Base-by-base conservation (phyloP, 176 grass and related monocot species). In the Tillandsia leiboldiana region DNA sequence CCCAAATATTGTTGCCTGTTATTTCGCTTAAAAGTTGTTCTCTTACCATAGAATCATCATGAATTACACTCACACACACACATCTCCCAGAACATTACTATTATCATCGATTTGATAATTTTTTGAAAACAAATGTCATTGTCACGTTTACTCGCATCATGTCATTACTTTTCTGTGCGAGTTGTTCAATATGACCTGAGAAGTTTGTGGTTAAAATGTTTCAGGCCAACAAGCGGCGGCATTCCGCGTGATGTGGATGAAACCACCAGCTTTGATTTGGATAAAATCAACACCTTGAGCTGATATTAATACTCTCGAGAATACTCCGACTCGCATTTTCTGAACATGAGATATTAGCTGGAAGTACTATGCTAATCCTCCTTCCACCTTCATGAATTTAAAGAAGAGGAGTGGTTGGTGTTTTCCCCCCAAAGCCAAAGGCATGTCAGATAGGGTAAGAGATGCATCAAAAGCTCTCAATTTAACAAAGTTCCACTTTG, bases 201-300 rank as follows among this genome's bases (percentile, higher is more conserved):
- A 66, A 48, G 70, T 70, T 4, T 71, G 12, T 80, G 11, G 5
- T 42, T 42, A 18, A 17, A 65, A 74, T 87, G 64, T 90, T 87
- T 79, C 82, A 99, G 89, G 84, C 89, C 94, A 66, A 69, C 87
- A 29, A 99, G 77, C 78, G 94, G 94, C 65, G 89, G 94, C 15
- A 73, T 85, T 48, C 87, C 89, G 24, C 59, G 53, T 65, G 89
- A 99, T 75, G 64, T 63, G 69, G 89, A 90, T 48, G 82, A 93
- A 79, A 51, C 48, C 20, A 71, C 87, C 51, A 59, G 29, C 63
- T 17, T 50, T 42, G 33, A 7, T 75, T 69, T 57, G 73, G 89
- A 90, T 48, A 80, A 99, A 82, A 51, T 51, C 20, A 71, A 90
- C 51, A 59, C 11, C 63, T 17, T 50, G 54, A 77, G 18, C 66